These are phyloP conservation scores for Leucocoprinus leucothites DNA, from an alignment of 768 basidiomycete species.

Conservation along the genomic window DNA sequence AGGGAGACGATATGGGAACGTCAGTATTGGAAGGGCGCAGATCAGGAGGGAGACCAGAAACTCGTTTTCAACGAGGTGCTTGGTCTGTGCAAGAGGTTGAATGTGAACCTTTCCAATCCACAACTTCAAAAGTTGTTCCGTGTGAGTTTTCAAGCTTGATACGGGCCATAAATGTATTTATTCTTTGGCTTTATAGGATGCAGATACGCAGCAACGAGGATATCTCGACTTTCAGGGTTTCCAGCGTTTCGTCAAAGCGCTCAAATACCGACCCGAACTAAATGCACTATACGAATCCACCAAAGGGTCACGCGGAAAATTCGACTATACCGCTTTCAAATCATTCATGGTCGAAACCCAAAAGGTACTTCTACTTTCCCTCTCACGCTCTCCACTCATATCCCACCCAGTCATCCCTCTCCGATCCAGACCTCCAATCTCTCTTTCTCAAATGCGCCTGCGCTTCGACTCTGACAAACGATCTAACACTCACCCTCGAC, in stretches of 20 bases:
- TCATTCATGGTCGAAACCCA: conserved; percentile 44
- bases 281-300: conserved; percentile 54
- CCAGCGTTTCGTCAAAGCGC: conserved; percentile 73
- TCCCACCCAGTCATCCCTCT: conserved; percentile 30
- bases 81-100: conserved; percentile 66
- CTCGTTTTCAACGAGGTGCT: conserved; percentile 73
- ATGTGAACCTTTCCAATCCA: conserved; percentile 52
- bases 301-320: conserved; percentile 24
- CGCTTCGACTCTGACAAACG: conserved; percentile 5
- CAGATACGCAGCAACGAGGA: conserved; percentile 52
- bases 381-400: not conserved
- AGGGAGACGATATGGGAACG: conserved; percentile 74
- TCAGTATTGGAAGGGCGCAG: conserved; percentile 78
- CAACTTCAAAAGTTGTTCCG: conserved; percentile 59
- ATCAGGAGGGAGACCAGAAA: conserved; percentile 56
- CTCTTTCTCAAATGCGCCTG: conserved; percentile 34
- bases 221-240: conserved; percentile 79
- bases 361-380: conserved; percentile 25
- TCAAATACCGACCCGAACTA: conserved; percentile 85
- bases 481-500: conserved; percentile 44
- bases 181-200: conserved; percentile 40
- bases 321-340: conserved; percentile 41
- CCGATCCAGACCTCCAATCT: conserved; percentile 26
- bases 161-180: not conserved
- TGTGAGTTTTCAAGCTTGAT: conserved; percentile 30